A percentile compares a stretch with the other conserved stretches of the same genome.
phyloP scores from a whole-genome alignment of 2,329 filamentous ascomycete species.

The Ophiostoma tasmaniense region DNA sequence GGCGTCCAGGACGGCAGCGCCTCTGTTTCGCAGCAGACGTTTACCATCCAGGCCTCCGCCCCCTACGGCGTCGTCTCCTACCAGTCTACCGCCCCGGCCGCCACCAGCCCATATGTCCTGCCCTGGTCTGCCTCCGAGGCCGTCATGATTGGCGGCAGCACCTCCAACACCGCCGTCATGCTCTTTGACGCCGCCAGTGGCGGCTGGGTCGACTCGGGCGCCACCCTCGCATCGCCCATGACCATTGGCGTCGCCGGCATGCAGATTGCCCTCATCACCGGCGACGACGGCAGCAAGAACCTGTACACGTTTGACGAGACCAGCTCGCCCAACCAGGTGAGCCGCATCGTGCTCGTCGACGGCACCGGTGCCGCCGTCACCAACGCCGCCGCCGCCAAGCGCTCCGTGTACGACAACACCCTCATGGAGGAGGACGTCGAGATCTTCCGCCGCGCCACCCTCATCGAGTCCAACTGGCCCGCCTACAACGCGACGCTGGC shows the following conservation, averaged over 20 bases:
- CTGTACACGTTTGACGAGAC: conserved; percentile 72
- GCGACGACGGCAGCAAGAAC: conserved; percentile 67
- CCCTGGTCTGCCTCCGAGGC: conserved; percentile 64
- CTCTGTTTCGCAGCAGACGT: conserved; percentile 61
- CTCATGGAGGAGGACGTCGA: neutral
- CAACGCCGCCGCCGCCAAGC: conserved; percentile 23
- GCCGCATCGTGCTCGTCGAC: conserved; percentile 58
- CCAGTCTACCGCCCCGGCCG: conserved; percentile 51
- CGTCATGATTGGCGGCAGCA: conserved; percentile 64
- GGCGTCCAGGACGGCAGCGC: conserved; percentile 56
- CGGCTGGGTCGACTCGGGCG: conserved; percentile 61
- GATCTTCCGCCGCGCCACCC: conserved; percentile 23
- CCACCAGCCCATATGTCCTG: conserved; percentile 61
- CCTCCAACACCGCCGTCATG: conserved; percentile 59
- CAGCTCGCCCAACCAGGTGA: conserved; percentile 65
- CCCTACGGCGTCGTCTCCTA: conserved; percentile 56
- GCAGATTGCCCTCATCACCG: conserved; percentile 58
- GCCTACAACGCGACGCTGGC: conserved; percentile 68
- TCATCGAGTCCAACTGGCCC: conserved; percentile 62
- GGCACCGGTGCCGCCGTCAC: conserved; percentile 47
- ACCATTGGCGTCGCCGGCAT: conserved; percentile 47
- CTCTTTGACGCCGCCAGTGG: conserved; percentile 53
- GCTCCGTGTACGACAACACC: conserved; percentile 6
- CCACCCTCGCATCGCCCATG: conserved; percentile 53
- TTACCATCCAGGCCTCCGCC: conserved; percentile 56